Evolutionary conservation across 2,329 filamentous ascomycete species (phyloP).

Genomic region (Epichloe aotearoae): DNA sequence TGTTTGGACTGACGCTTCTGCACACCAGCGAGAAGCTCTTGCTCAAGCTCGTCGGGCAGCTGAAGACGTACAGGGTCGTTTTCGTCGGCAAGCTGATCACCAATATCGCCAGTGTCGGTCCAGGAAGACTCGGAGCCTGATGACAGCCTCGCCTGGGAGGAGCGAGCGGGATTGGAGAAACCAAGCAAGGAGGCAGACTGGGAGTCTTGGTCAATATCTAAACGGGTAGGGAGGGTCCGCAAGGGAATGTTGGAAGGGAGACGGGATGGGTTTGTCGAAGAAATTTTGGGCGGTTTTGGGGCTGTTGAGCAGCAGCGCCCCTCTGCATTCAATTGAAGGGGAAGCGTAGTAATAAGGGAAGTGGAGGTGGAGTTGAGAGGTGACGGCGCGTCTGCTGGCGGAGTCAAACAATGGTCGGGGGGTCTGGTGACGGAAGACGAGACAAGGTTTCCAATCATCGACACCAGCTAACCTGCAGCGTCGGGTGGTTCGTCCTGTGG

Average conservation of each 20-base stretch:
- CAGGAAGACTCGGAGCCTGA: slow-evolving; percentile 60
- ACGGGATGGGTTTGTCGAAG: slow-evolving; percentile 53
- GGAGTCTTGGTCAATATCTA: slow-evolving; percentile 26
- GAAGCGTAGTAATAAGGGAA: slow-evolving; percentile 21
- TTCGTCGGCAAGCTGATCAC: slow-evolving; percentile 74
- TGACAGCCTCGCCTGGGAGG: slow-evolving; percentile 33
- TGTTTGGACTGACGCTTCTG: slow-evolving; percentile 30
- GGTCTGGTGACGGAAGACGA: background rate
- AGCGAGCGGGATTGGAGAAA: slow-evolving; percentile 20
- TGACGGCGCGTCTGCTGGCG: slow-evolving; percentile 12
- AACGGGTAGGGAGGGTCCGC: slow-evolving; percentile 48
- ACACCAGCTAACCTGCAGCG: background rate
- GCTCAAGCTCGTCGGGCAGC: slow-evolving; percentile 52
- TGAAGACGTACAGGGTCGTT: slow-evolving; percentile 68
- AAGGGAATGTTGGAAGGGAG: slow-evolving; percentile 79
- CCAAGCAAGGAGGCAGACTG: slow-evolving; percentile 23
- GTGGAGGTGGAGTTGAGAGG: slow-evolving; percentile 8
- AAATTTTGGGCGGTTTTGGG: slow-evolving; percentile 72
- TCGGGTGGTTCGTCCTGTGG: slow-evolving; percentile 1
- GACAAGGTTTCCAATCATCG: too few relatives aligned
- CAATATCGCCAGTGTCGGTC: slow-evolving; percentile 91
- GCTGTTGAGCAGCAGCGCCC: slow-evolving; percentile 69
- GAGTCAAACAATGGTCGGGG: slow-evolving; percentile 15
- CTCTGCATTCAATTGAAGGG: slow-evolving; percentile 32
- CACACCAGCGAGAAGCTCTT: slow-evolving; percentile 41